Conservation (phyloP, 305 asterid species). For the Euphrasia arctica region DNA sequence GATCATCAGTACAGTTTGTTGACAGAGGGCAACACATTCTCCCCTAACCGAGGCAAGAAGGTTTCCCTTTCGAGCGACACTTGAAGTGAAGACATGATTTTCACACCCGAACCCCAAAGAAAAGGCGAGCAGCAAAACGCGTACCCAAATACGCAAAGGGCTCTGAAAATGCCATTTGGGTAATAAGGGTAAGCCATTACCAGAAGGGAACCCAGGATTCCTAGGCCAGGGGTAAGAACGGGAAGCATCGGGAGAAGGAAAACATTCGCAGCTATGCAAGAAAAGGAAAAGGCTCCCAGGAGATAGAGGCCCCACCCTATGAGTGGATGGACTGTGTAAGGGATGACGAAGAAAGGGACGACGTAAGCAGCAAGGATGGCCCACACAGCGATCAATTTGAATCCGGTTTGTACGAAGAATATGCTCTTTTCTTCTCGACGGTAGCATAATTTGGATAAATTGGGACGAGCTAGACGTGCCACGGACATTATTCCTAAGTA, state of each 20-base stretch:
- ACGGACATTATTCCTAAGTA: slow-evolving; percentile 68
- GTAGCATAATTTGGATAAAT: slow-evolving; percentile 61
- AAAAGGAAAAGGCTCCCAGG: slow-evolving; percentile 61
- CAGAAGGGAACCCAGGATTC: slow-evolving; percentile 56
- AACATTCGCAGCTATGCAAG: slow-evolving; percentile 49
- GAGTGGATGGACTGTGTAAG: slow-evolving; percentile 74
- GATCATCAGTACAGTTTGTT: slow-evolving; percentile 54
- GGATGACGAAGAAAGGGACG: slow-evolving; percentile 66
- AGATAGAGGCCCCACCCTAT: slow-evolving; percentile 81
- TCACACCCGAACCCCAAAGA: slow-evolving; percentile 46
- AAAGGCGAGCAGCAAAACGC: slow-evolving; percentile 72
- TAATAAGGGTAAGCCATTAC: slow-evolving; percentile 92
- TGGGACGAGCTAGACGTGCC: slow-evolving; percentile 77
- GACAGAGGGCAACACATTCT: slow-evolving; percentile 48
- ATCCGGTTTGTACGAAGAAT: slow-evolving; percentile 55
- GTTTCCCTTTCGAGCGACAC: slow-evolving; percentile 74
- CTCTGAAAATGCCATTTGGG: slow-evolving; percentile 69
- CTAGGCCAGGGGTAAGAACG: slow-evolving; percentile 64
- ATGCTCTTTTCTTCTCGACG: slow-evolving; percentile 72
- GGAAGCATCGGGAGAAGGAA: slow-evolving; percentile 68
- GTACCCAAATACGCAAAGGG: slow-evolving; percentile 63
- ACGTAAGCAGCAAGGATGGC: slow-evolving; percentile 66
- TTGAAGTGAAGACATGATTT: slow-evolving; percentile 56
- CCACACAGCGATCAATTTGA: slow-evolving; percentile 68
- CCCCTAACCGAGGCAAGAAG: slow-evolving; percentile 69